Base-by-base conservation (phyloP, 495 filamentous ascomycete species). In the Poronia punctata region DNA sequence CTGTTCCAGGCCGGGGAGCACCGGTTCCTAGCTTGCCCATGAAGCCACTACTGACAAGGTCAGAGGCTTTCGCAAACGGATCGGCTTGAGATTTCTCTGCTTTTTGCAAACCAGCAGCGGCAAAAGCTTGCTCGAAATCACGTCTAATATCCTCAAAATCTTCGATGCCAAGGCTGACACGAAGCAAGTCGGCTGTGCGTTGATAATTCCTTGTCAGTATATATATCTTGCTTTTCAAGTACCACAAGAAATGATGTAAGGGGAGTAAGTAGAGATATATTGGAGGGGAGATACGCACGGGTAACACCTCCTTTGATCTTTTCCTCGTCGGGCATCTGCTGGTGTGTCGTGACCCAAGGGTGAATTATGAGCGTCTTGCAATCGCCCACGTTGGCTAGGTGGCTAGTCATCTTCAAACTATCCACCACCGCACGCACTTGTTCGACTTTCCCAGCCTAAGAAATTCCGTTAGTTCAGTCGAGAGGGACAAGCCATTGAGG, bases 331-430 rank as follows among this genome's bases (percentile, higher is more conserved):
- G 62, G 60, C 38, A 62, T 57, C 46, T 65, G 62, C 45, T 67
- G 60, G 41, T 67, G 64, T 20, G 64, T 65, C 23, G 62, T 67
- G 7, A 57, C 51, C 64, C 64, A 67, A 3, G 60, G 64, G 41
- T 65, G 62, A 19, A 65, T 65, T 41, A 65, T 61, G 27, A 65
- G 50, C 3, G 64, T 67, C 47, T 67, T 67, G 33, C 62, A 62
- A 37, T 67, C 64, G 35, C 62, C 64, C 7, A 67, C 62, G 27
- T 67, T 67, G 30, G 64, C 62, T 11, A 65, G 46, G 40, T 65
- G 60, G 21, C 53, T 59, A 19, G 52, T 54, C 38, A 67, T 59
- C 51, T 65, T 67, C 16, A 67, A 49, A 35, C 64, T 65, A 42
- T 67, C 60, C 6, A 65, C 64, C 12, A 67, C 64, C 10, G 58